Percentiles rank a stretch among this genome's conserved stretches.
Conservation (phyloP, 768 basidiomycete genomes). For the Suillus fuscotomentosus region DNA sequence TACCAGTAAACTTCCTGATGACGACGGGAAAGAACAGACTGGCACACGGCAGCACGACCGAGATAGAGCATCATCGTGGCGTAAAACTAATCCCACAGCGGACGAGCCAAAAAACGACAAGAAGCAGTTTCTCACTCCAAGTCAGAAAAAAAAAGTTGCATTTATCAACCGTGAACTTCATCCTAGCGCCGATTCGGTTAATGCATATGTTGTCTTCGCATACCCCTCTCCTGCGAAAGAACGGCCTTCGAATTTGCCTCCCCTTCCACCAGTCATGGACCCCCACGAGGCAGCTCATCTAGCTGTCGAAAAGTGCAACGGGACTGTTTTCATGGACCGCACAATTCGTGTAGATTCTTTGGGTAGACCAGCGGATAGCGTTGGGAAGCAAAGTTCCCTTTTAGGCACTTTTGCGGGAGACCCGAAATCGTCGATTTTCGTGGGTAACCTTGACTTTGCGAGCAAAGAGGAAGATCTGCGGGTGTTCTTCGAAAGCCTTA, state of each 20-base stretch:
- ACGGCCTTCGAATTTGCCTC: conserved; percentile 52
- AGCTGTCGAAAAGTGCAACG: conserved; percentile 62
- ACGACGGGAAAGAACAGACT: conserved; percentile 26
- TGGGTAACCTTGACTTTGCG: conserved; percentile 92
- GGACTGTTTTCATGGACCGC: conserved; percentile 71
- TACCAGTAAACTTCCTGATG: conserved; percentile 57
- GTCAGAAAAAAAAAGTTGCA: conserved; percentile 90
- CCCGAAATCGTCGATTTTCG: conserved; percentile 82
- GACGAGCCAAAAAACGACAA: conserved; percentile 42
- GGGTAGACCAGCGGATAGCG: conserved; percentile 24
- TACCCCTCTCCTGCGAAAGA: conserved; percentile 47
- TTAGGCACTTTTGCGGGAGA: conserved; percentile 42
- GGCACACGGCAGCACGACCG: conserved; percentile 48
- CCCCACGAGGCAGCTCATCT: conserved; percentile 68
- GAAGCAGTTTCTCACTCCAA: conserved; percentile 72
- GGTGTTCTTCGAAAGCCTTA: conserved; percentile 78
- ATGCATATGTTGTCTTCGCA: conserved; percentile 92
- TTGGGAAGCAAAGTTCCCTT: conserved; percentile 21
- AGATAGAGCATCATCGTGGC: conserved; percentile 62
- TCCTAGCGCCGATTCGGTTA: conserved; percentile 67
- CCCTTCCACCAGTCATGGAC: conserved; percentile 48
- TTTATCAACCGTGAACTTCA: conserved; percentile 95
- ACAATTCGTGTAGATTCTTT: conserved; percentile 79
- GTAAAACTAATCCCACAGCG: conserved; percentile 42
- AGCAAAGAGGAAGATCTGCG: conserved; percentile 89